Conservation (phyloP, 352 stramenopile species). For the Globisporangium iwayamae region DNA sequence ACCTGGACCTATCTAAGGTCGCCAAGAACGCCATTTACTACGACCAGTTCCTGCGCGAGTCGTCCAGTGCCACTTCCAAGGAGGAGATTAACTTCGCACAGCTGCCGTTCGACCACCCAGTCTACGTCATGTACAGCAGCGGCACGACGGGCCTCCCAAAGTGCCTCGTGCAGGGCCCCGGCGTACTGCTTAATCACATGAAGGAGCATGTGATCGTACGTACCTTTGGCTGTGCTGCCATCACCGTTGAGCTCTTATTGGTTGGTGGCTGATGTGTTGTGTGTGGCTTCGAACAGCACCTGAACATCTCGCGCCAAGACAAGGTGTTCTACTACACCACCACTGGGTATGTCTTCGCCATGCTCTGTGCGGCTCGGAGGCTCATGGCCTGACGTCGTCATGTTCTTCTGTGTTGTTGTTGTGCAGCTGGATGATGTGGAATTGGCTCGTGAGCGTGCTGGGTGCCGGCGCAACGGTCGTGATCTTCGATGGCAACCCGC, state of each 20-base stretch:
- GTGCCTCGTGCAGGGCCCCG: constrained; percentile 80
- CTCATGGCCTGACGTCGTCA: not conserved
- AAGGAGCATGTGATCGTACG: constrained; percentile 77
- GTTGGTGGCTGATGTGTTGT: too few species aligned
- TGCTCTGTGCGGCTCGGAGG: not conserved
- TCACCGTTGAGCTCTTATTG: too few species aligned
- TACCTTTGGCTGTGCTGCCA: not conserved
- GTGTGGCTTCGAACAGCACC: constrained; percentile 27
- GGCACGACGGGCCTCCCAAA: constrained; percentile 86
- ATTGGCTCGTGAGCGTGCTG: constrained; percentile 77
- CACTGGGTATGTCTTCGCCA: constrained; percentile 29
- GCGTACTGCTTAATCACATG: constrained; percentile 73
- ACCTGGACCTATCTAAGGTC: constrained; percentile 61
- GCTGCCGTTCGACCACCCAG: constrained; percentile 81
- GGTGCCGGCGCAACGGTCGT: constrained; percentile 70
- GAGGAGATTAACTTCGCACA: constrained; percentile 57
- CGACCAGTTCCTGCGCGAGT: constrained; percentile 46
- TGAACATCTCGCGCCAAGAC: constrained; percentile 61
- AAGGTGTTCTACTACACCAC: constrained; percentile 84
- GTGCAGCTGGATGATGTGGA: constrained; percentile 85
- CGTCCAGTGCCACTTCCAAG: not conserved
- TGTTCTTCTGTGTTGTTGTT: not conserved
- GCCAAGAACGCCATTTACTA: constrained; percentile 43
- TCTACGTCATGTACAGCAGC: constrained; percentile 88
- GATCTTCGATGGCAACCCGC: constrained; percentile 72